Conservation (phyloP, 192 early-diverging fungal genomes). For the Linnemannia elongata region DNA sequence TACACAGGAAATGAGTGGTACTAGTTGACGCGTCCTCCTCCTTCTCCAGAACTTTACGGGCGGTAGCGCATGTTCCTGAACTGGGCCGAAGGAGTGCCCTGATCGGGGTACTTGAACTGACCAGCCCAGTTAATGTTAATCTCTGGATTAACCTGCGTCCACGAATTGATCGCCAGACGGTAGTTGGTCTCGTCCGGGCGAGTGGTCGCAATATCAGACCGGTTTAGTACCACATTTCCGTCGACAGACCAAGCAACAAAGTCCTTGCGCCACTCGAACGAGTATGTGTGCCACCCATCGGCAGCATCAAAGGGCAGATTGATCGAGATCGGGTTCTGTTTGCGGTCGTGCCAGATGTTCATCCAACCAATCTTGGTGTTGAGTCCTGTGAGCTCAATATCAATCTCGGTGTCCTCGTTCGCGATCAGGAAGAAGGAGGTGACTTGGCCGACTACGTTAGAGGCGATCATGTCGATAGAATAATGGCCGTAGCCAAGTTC, state of each 20-base stretch:
- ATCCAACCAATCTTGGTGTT: conserved; percentile 47
- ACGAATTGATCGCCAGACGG: conserved; percentile 44
- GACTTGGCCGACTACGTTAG: conserved; percentile 47
- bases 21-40: background rate
- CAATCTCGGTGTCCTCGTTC: conserved; percentile 41
- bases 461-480: conserved; percentile 53
- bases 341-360: conserved; percentile 42
- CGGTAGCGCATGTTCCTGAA: conserved; percentile 51
- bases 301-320: conserved; percentile 49
- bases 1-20: background rate
- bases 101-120: conserved; percentile 31
- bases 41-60: background rate
- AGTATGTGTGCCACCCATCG: conserved; percentile 41
- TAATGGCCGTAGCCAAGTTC: conserved; percentile 41
- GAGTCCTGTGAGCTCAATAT: conserved; percentile 48
- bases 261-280: conserved; percentile 46
- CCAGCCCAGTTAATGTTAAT: conserved; percentile 46
- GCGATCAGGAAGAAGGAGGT: conserved; percentile 51
- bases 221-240: conserved; percentile 37
- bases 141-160: conserved; percentile 48
- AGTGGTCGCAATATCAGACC: conserved; percentile 37
- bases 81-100: conserved; percentile 32
- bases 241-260: conserved; percentile 46
- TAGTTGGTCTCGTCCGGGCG: conserved; percentile 26
- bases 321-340: conserved; percentile 45